Base-by-base conservation (phyloP, 169 alveolate species). In the Cytauxzoon felis region DNA sequence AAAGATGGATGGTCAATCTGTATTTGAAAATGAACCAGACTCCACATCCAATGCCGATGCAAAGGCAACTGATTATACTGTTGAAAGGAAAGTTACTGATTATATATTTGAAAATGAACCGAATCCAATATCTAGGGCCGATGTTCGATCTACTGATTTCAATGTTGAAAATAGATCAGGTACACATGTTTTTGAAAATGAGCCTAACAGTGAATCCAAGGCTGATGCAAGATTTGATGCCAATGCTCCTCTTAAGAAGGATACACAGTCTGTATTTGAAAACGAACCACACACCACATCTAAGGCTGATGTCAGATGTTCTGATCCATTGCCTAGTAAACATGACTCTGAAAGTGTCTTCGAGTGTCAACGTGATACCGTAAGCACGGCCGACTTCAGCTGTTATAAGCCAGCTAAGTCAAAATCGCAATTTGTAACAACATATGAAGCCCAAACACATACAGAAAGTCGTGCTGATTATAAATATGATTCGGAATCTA, bases 81-180 rank as follows among this genome's bases (percentile, higher is more conserved):
- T 9, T 11, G 50, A 34, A 19, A 26, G 19, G 16, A 53, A 54
- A 42, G 80, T 65, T 16, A 48, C 54, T 8, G 48, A 71, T 23
- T 65, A 63, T 7, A 50, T 71, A 21, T 76, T 65, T 38, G 86
- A 76, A 34, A 76, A 76, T 42, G 67, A 42, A 11, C 86, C 86
- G 3, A 45, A 53, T 36, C n/a, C 41, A 48, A 16, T 7, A 9
- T 76, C 86, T 7, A 26, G 23, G 21, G 86, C 86, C 9, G 58
- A 54, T 21, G 86, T 66, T 5, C 47, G 75, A 19, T 61, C 56
- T 57, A 23, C 54, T 27, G 68, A 48, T 16, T 45, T 40, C 18
- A 16, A 27, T 26, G 34, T 36, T n/a, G 66, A 13, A 18, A 19
- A 18, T n/a, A 21, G 4, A 1, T 38, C 40, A 1, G 42, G 76